Conservation (phyloP, 2,329 filamentous ascomycete species). For the Pseudogymnoascus sp. region DNA sequence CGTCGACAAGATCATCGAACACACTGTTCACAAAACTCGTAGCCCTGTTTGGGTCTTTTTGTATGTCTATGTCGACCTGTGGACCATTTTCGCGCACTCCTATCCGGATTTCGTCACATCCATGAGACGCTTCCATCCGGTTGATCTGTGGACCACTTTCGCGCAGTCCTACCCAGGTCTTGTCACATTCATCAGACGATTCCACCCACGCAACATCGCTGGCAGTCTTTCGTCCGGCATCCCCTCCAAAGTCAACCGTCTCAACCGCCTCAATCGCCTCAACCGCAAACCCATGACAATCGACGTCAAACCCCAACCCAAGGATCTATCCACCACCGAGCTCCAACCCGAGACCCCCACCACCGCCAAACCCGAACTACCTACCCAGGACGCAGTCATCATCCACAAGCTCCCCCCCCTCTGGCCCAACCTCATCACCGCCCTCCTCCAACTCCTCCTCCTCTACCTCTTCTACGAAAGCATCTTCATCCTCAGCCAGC, state of each 20-base stretch:
- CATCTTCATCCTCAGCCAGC: neutral
- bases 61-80: neutral
- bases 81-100: neutral
- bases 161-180: neutral
- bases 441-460: neutral
- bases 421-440: neutral
- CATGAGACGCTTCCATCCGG: neutral
- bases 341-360: neutral
- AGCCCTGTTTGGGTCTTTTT: neutral
- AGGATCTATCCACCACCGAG: neutral
- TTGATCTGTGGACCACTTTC: neutral
- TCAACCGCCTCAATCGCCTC: neutral
- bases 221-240: neutral
- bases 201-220: neutral
- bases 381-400: neutral
- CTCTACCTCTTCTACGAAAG: neutral
- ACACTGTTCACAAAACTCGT: neutral
- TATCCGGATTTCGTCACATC: neutral
- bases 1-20: neutral
- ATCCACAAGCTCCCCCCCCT: neutral
- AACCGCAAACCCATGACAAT: neutral
- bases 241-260: neutral
- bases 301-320: neutral
- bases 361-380: neutral
- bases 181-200: neutral